These are phyloP conservation scores for Rhazya stricta DNA, from an alignment of 257 asterid species.

Conservation along the genomic window DNA sequence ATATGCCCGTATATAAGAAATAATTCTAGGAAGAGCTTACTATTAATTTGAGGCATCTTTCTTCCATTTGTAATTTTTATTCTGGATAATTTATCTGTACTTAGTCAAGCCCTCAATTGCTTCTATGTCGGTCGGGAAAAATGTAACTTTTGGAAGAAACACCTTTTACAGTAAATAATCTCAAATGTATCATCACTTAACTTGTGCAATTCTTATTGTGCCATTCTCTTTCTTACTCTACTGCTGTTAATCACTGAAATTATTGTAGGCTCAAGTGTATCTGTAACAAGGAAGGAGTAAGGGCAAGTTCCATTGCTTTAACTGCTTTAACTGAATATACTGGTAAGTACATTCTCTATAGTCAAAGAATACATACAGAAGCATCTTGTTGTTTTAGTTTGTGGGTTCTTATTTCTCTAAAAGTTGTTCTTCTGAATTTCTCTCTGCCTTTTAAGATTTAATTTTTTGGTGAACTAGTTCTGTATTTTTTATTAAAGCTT, in stretches of 20 bases:
- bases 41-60: not conserved
- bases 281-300: slow-evolving; percentile 74
- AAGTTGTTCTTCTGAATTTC: not conserved
- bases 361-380: not conserved
- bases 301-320: slow-evolving; percentile 69
- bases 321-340: slow-evolving; percentile 78
- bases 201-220: not conserved
- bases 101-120: not conserved
- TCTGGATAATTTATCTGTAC: not conserved
- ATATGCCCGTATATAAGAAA: not conserved
- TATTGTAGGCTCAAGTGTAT: slow-evolving; percentile 79
- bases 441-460: not conserved
- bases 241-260: slow-evolving; percentile 12
- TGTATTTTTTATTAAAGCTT: not conserved
- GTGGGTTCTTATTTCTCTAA: not conserved
- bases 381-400: not conserved
- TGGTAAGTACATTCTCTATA: slow-evolving; percentile 42
- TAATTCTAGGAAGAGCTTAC: not conserved
- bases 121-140: not conserved
- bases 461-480: not conserved
- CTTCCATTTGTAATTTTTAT: not conserved
- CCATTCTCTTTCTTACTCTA: not conserved
- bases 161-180: not conserved
- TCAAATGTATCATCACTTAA: not conserved
- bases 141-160: not conserved